Evolutionary conservation across 345 rosid species (phyloP).

Genomic region (Lumnitzera littorea): DNA sequence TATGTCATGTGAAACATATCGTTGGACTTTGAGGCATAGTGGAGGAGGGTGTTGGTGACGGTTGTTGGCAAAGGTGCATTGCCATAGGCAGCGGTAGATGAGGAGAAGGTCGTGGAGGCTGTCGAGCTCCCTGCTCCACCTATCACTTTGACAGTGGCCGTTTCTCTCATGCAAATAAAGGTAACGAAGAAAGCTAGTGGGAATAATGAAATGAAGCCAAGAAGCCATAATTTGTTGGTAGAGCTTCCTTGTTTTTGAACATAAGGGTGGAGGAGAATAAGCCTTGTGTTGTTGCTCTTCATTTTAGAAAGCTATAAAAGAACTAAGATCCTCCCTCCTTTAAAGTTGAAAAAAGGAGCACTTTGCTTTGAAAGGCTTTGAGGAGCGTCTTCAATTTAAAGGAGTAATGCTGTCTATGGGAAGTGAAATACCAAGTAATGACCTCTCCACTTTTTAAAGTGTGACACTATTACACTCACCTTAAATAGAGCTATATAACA

Average conservation of each 20-base stretch:
- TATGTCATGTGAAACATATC: conserved; percentile 72
- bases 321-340: conserved; percentile 19
- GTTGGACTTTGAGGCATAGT: conserved; percentile 73
- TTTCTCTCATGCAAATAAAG: conserved; percentile 66
- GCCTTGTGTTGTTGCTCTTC: conserved; percentile 73
- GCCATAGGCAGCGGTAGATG: conserved; percentile 21
- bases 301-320: background rate
- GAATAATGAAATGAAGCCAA: conserved; percentile 71
- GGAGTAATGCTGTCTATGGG: too few species aligned
- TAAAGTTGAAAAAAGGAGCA: conserved; percentile 9
- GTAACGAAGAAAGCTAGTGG: conserved; percentile 74
- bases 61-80: conserved; percentile 43
- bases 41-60: conserved; percentile 73
- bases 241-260: conserved; percentile 72
- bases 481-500: background rate
- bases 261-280: conserved; percentile 87
- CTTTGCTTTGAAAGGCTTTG: background rate
- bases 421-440: too few species aligned
- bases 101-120: conserved; percentile 12
- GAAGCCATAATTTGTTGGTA: conserved; percentile 68
- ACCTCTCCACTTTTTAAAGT: too few species aligned
- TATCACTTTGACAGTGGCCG: conserved; percentile 17
- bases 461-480: background rate
- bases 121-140: conserved; percentile 15
- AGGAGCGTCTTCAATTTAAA: too few species aligned